Conservation (phyloP, 345 rosid species). For the Murraya koenigii region DNA sequence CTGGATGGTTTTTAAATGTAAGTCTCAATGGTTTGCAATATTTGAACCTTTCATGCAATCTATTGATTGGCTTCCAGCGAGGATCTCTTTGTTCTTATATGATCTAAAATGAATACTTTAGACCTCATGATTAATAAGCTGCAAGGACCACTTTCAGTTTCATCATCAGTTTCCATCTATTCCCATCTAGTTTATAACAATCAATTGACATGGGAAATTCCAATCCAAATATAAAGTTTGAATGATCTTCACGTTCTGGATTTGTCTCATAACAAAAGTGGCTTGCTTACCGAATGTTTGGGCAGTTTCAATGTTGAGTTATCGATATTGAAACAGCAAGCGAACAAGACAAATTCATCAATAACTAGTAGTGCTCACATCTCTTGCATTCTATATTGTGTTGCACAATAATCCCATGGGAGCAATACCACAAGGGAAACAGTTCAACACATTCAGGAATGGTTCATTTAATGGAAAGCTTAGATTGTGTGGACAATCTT, state of each 20-base stretch:
- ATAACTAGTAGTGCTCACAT: no score
- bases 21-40: rapidly evolving
- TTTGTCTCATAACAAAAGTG: slow-evolving; percentile 10
- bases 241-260: not conserved
- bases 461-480: no score
- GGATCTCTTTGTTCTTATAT: not conserved
- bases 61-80: slow-evolving; percentile 16
- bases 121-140: no score
- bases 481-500: no score
- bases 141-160: slow-evolving; percentile 7
- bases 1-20: no score
- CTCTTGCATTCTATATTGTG: no score
- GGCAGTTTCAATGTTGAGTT: not conserved
- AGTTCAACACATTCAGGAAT: no score
- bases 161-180: not conserved
- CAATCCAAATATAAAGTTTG: no score
- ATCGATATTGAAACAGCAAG: not conserved
- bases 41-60: not conserved
- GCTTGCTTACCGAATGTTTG: slow-evolving; percentile 3
- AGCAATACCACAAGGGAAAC: no score
- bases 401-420: no score
- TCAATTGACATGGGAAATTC: no score
- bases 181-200: slow-evolving; percentile 20
- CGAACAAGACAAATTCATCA: no score
- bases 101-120: not conserved